Base-by-base conservation (phyloP, 306 rosid genomes). In the Carpinus fangiana region DNA sequence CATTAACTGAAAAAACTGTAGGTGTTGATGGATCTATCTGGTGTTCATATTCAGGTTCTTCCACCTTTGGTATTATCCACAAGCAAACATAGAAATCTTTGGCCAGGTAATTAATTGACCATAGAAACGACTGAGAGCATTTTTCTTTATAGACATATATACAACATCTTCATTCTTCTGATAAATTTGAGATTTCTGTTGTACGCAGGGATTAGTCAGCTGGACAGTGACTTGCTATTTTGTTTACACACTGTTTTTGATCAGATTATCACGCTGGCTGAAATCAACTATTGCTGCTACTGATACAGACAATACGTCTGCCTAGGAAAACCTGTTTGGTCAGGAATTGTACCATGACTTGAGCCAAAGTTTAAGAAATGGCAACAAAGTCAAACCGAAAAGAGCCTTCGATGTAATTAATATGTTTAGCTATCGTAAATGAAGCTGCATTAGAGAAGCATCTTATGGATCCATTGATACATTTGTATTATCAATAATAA, bases 191-290 rank as follows among this genome's bases (percentile, higher is more conserved):
- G 74, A 43, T 38, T 62, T 50, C 60, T 41, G 43, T 59, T 66
- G 36, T 16, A 8, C 76, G 74, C 81, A 85, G 91, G 89, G 91
- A 53, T 57, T 88, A 52, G 81, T 88, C 53, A 88, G 83, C 80
- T 88, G 91, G 89, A 85, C 89, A 43, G 72, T 85, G 62, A 83
- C 89, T 57, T 81, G 91, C 84, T 88, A 85, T 34, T 88, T 88
- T 20, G 84, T 79, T 31, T 85, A 87, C 79, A 85, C 87, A 1
- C 79, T 54, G 23, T 85, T 87, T 61, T 46, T 85, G 76, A 76
- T 83, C 45, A 80, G 80, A 57, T 69, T 78, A 10, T 85, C 89
- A 45, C 81, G 86, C n/a, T 80, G 88, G 88, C 78, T 87, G 47
- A 79, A 68, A 12, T 68, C 86, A 5, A 76, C 74, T 21, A 41